Evolutionary conservation across 495 filamentous ascomycete species (phyloP), one percentile per base, ranked within the genome.

Genomic region (Pseudotulostoma volvatum): DNA sequence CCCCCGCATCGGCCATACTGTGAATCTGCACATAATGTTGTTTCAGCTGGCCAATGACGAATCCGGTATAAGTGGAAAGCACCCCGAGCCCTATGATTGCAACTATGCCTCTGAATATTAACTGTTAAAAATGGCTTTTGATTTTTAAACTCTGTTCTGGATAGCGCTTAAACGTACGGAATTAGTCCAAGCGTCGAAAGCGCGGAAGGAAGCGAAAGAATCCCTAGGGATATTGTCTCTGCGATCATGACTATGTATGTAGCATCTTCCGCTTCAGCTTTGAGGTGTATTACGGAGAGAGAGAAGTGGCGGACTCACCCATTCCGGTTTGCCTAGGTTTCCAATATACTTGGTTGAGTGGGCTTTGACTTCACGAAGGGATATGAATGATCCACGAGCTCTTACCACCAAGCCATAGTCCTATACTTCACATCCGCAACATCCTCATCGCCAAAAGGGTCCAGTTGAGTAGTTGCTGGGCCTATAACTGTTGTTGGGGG

Each of bases 1-100:
- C 55, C n/a, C 77, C 76, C 1, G 72, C 79, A 46, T 90, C 81
- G n/a, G 74, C 76, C 47, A 84, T 76, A 54, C 74, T 73, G 46
- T 73, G 60, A n/a, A 85, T 70, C 11, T 74, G 59, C 2, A 53
- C 53, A 21, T 62, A 60, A 8, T 45, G 46, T 18, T 46, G 40
- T n/a, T 48, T 47, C 44, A 60, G 55, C 35, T 59, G 53, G 13
- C 41, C 49, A 25, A 62, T 54, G 1, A 55, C 44, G 39, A 55
- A 59, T 25, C 51, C 55, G 11, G 57, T 54, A 31, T 60, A 60
- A 1, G 76, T 77, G 31, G 81, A 73, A 8, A 82, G 41, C n/a
- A 79, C 42, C 16, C 80, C 81, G 14, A 77, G 51, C 23, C 58
- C 52, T 20, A 79, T 21, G 31, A 77, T 71, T 35, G 76, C 60